Evolutionary conservation across 2,329 filamentous ascomycete genomes (phyloP), one percentile per base, ranked within the genome.

Genomic region (Microsporum ferrugineum): DNA sequence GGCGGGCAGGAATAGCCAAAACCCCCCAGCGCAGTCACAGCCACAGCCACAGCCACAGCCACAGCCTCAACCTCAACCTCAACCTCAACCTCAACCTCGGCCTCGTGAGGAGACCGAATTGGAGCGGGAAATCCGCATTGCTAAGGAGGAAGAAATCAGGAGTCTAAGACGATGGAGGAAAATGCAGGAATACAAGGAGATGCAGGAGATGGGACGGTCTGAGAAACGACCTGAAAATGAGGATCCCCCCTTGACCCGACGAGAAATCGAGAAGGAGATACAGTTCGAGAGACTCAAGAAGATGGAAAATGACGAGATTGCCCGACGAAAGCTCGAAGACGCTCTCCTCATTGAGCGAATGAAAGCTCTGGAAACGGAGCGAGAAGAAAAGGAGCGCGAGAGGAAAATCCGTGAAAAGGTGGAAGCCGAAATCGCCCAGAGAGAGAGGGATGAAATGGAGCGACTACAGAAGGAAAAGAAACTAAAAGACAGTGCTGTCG

Each of bases 401-500:
- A 75, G 83, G 33, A 75, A 78, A 60, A 75, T 73, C 2, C 67
- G 69, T 2, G 68, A 69, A 29, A 68, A 69, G n/a, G 68, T 71
- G 45, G 70, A 74, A 60, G 66, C 66, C n/a, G 65, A 65, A 47
- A 65, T 65, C 38, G 68, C 71, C 60, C 67, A 73, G 61, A 60
- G 64, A 2, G 67, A 68, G 60, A 72, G 75, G 62, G 76, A 75
- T 61, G 67, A 70, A 41, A 80, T 56, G 10, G 64, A 63, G 10
- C 47, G 63, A 5, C 64, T 67, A 63, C 66, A 71, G 63, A 58
- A 67, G 56, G 57, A 70, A 38, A 58, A 61, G 41, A 78, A 79
- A 65, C 73, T 78, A 62, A 80, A 78, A 56, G 76, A 76, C 58
- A 77, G 80, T 43, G 78, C 79, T 7, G 73, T 83, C 58, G 79